Evolutionary conservation across 2,329 filamentous ascomycete genomes (phyloP).

Genomic region (Ophiobolus disseminans): DNA sequence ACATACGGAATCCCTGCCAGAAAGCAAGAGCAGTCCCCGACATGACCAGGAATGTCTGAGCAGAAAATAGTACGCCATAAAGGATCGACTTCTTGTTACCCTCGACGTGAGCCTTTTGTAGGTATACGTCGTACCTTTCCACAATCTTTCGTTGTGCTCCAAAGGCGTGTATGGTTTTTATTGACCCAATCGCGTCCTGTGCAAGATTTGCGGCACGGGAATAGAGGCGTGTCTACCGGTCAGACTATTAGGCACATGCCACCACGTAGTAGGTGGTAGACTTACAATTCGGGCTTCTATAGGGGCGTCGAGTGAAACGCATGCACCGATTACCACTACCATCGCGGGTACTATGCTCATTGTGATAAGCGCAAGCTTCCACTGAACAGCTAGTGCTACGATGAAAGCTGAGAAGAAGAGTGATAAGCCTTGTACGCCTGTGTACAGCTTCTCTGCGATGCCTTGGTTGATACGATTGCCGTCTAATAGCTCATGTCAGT

Average conservation of each 20-base stretch:
- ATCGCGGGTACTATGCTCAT: slow-evolving; percentile 3
- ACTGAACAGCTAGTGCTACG: slow-evolving; percentile 87
- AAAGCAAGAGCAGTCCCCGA: slow-evolving; percentile 70
- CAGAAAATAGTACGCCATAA: slow-evolving; percentile 63
- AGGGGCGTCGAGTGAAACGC: slow-evolving; percentile 22
- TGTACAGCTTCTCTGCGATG: slow-evolving; percentile 43
- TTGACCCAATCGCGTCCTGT: too few relatives aligned
- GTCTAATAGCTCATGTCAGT: too few relatives aligned
- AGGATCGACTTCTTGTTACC: slow-evolving; percentile 64
- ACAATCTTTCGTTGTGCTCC: slow-evolving; percentile 64
- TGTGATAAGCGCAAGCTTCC: slow-evolving; percentile 84
- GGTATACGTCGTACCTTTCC: slow-evolving; percentile 61
- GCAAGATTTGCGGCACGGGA: too few relatives aligned
- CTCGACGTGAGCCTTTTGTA: slow-evolving; percentile 57
- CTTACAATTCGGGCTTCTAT: slow-evolving; percentile 9
- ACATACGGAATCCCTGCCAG: slow-evolving; percentile 62
- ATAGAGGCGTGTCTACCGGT: too few relatives aligned
- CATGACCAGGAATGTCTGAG: slow-evolving; percentile 71
- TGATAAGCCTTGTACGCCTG: slow-evolving; percentile 49
- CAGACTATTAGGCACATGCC: too few relatives aligned
- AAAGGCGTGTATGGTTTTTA: slow-evolving; percentile 63
- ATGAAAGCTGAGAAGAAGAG: slow-evolving; percentile 83
- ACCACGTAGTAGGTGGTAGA: too few relatives aligned
- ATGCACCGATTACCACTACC: slow-evolving; percentile 40
- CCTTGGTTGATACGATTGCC: slow-evolving; percentile 23